Conservation (phyloP, 805 yeast species). For the Sporopachydermia lactativora region DNA sequence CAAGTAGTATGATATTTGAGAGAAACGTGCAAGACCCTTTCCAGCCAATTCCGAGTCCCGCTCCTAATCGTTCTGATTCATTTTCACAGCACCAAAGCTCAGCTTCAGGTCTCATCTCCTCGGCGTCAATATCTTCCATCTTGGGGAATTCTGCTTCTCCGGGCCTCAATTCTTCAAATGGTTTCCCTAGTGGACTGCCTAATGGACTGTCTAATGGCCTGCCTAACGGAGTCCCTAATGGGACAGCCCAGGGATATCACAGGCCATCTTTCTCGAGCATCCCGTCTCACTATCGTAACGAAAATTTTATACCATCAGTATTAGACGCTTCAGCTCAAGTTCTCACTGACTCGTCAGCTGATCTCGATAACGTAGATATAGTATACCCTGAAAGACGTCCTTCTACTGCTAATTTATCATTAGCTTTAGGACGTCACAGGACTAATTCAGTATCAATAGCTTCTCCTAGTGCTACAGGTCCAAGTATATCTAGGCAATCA, state of each 20-base stretch:
- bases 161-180: conserved; percentile 3
- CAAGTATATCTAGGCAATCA: conserved; percentile 5
- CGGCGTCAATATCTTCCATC: conserved; percentile 1
- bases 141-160: conserved; percentile 3
- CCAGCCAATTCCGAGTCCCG: conserved; percentile 6
- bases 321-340: conserved; percentile 65
- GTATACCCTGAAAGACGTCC: conserved; percentile 50
- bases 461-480: not conserved
- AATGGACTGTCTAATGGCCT: too few relatives aligned
- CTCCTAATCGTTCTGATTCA: not conserved
- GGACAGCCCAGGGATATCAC: conserved; percentile 8
- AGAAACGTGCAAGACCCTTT: conserved; percentile 50
- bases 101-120: conserved; percentile 4
- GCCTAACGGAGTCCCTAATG: conserved; percentile 8
- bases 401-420: conserved; percentile 31
- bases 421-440: conserved; percentile 22
- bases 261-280: conserved; percentile 19
- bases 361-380: conserved; percentile 58
- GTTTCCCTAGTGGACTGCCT: conserved; percentile 9
- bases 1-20: conserved; percentile 36
- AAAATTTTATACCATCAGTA: conserved; percentile 70
- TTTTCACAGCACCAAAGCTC: not conserved
- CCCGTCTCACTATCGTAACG: conserved; percentile 29
- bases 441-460: not conserved
- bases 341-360: conserved; percentile 37